Evolutionary conservation across 2,329 filamentous ascomycete genomes (phyloP).

Genomic region (Leptographium radiaticola): DNA sequence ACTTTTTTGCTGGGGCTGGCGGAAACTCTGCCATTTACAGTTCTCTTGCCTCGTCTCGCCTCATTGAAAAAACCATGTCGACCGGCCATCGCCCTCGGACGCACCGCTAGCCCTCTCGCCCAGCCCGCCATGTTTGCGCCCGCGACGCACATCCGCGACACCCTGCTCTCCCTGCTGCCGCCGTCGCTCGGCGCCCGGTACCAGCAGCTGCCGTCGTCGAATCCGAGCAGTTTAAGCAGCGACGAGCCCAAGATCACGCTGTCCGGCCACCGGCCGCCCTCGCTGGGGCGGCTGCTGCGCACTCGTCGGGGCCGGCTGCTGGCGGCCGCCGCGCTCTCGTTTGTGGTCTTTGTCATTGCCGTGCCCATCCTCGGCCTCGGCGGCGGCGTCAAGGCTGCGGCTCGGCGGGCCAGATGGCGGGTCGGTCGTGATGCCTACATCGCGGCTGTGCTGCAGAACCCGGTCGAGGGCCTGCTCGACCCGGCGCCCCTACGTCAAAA

Average conservation of each 20-base stretch:
- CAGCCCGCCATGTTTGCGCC: neutral
- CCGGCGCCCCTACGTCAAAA: constrained; percentile 7
- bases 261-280: neutral
- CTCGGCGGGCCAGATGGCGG: neutral
- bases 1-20: no score
- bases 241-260: neutral
- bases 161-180: neutral
- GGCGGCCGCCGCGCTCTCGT: neutral
- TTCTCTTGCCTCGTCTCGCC: neutral
- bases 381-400: neutral
- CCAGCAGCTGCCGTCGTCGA: neutral
- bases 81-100: neutral
- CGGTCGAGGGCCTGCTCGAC: constrained; percentile 12
- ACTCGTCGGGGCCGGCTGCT: neutral
- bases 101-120: neutral
- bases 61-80: neutral
- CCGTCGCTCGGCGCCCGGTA: neutral
- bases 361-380: neutral
- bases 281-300: neutral
- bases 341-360: neutral
- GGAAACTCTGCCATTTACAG: no score
- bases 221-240: neutral
- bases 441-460: constrained; percentile 9
- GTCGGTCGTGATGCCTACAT: constrained; percentile 9
- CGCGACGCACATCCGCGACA: neutral